Evolutionary conservation across 306 rosid species (phyloP), one percentile per base, ranked within the genome.

Genomic region (Elaeagnus macrophylla): DNA sequence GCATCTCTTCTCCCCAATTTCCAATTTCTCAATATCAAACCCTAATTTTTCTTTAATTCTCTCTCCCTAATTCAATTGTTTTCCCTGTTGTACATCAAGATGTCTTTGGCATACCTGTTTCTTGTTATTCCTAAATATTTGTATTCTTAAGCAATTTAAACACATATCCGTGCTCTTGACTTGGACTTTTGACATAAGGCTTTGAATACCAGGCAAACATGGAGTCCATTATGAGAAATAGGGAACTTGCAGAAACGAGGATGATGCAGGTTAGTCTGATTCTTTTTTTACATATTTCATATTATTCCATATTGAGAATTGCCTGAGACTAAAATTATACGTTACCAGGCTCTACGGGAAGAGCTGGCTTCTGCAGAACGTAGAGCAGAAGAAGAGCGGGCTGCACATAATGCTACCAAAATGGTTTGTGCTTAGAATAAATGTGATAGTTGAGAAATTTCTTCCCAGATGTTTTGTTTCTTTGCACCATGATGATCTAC

Each of bases 361-460:
- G 99, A 91, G 79, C 78, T 91, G 43, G 80, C 96, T 57, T 76
- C 95, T 58, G 95, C 75, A 51, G 99, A 91, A 69, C 88, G 99
- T 57, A 84, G 95, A 77, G 96, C 95, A 40, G 99, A 91, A 73
- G 96, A 87, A 67, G 99, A 91, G 88, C 95, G 72, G 17, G 62
- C 85, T n/a, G 89, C 99, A 0, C 96, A 91, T 74, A 78, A 73
- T 80, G 85, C 95, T 56, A 87, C 93, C 67, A 91, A 91, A 81
- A 75, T 82, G 99, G 96, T 91, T 47, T 51, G 65, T 57, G 35
- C 51, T 58, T 61, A 20, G 42, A 59, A 39, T 50, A 48, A 18
- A 67, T 56, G 36, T 50, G 36, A 37, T 39, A 48, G 47, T 20
- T 20, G 32, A 40, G 61, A 18, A 25, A 56, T 41, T 6, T 60